Base-by-base conservation (phyloP, 129 eudicot genomes). In the Deinandra increscens region DNA sequence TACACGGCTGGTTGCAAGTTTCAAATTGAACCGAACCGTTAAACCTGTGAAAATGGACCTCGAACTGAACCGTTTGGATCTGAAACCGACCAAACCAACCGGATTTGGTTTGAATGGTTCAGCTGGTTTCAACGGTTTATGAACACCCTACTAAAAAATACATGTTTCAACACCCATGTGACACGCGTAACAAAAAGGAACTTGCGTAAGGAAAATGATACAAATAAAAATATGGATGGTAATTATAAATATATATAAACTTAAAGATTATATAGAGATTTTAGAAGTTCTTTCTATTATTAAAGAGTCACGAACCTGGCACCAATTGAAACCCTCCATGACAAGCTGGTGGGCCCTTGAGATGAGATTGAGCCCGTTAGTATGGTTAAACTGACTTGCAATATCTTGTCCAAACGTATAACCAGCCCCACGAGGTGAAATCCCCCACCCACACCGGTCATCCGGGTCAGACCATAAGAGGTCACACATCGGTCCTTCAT, bases 361-460 rank as follows among this genome's bases (percentile, higher is more conserved):
- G 77, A 88, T 85, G 38, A 88, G 83, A 37, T 77, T 65, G 73
- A 88, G 91, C 14, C 96, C 96, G 26, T 88, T 88, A 20, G 96
- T 88, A 70, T 88, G 96, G 84, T 88, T 88, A 71, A 88, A 88
- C 53, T 81, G 91, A 64, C 81, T 64, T 0, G 96, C 88, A 50
- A 88, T 81, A 41, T 88, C 96, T 80, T 88, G 96, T 49, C 96
- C 89, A 66, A 88, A 88, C 7, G 96, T 90, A 76, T 90, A 90
- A 14, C 97, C 97, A n/a, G 97, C 97, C 37, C 97, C 97, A 65
- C 95, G 95, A 5, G 97, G 95, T 31, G 97, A 90, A 46, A 90
- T 90, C 29, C 95, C 97, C 97, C 97, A 90, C 41, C 97, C 97
- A 63, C 97, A 90, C 33, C 91, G 75, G 67, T 90, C 97, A 65